Conservation (phyloP, 192 early-diverging fungal genomes). For the Mortierella hygrophila region DNA sequence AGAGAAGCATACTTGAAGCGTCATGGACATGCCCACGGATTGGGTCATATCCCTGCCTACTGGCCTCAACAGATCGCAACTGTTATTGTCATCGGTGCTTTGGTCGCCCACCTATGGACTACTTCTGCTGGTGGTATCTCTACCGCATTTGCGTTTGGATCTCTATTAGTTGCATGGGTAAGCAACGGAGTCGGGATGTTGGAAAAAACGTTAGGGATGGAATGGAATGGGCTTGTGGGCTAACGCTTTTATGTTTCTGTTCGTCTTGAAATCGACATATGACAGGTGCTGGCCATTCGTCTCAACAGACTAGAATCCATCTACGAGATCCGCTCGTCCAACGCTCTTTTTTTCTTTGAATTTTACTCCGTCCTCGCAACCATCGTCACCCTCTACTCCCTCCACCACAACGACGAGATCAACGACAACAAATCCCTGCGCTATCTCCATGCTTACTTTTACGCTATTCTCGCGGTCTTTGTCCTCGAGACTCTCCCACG, state of each 20-base stretch:
- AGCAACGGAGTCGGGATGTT: background rate
- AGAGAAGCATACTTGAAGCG: conserved; percentile 11
- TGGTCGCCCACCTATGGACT: background rate
- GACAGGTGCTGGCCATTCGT: conserved; percentile 24
- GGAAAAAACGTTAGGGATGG: background rate
- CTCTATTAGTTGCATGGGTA: conserved; percentile 27
- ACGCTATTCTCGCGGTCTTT: conserved; percentile 15
- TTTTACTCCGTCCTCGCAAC: conserved; percentile 16
- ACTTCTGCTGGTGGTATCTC: background rate
- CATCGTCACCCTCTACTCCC: conserved; percentile 12
- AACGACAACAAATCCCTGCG: background rate
- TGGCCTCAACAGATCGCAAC: conserved; percentile 31
- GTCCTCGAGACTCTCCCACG: conserved; percentile 35
- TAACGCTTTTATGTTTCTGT: background rate
- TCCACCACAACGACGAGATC: conserved; percentile 7
- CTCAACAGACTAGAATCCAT: conserved; percentile 22
- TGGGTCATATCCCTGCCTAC: conserved; percentile 11
- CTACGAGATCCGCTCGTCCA: conserved; percentile 32
- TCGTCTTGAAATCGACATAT: background rate
- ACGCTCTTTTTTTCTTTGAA: conserved; percentile 18
- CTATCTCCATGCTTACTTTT: conserved; percentile 12
- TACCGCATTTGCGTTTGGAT: background rate
- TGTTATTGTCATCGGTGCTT: background rate
- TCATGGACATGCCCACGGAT: conserved; percentile 8
- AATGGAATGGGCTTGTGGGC: background rate